These are phyloP conservation scores for Pythium sp. DNA, from an alignment of 352 stramenopile species.

Conservation along the genomic window DNA sequence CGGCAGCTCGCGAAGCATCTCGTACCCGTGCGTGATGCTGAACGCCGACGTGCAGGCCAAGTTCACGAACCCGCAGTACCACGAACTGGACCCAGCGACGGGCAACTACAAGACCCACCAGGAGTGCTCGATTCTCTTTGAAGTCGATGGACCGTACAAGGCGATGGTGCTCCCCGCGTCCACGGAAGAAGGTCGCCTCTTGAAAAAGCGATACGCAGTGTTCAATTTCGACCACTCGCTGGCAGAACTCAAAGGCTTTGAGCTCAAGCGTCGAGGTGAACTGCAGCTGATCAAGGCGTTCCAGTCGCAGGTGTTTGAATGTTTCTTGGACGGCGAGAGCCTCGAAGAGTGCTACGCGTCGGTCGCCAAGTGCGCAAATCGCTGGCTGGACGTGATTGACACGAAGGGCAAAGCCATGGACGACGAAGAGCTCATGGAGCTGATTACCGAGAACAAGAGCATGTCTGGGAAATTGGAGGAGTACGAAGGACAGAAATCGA, in stretches of 20 bases:
- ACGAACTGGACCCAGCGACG: conserved; percentile 49
- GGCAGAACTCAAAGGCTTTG: conserved; percentile 92
- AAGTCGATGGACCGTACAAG: conserved; percentile 98
- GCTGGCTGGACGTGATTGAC: conserved; percentile 99
- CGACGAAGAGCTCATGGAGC: conserved; percentile 95
- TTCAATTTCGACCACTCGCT: conserved; percentile 85
- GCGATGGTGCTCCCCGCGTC: conserved; percentile 98
- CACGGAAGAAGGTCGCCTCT: conserved; percentile 97
- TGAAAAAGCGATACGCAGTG: conserved; percentile 97
- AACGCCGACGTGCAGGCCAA: conserved; percentile 98
- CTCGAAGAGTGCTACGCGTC: conserved; percentile 96
- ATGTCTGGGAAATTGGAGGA: conserved; percentile 98
- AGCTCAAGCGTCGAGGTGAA: conserved; percentile 98
- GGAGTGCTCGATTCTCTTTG: conserved; percentile 99
- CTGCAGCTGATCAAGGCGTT: conserved; percentile 99
- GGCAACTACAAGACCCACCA: conserved; percentile 91
- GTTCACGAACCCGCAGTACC: conserved; percentile 98
- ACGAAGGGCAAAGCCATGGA: conserved; percentile 93
- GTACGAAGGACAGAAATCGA: conserved; percentile 97
- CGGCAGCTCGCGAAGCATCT: conserved; percentile 84
- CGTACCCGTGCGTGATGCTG: conserved; percentile 99
- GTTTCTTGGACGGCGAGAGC: conserved; percentile 94
- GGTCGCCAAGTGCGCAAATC: conserved; percentile 96
- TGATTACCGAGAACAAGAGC: conserved; percentile 99
- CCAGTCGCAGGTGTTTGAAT: conserved; percentile 97